Percentiles rank a stretch among this genome's conserved stretches.
Evolutionary conservation across 768 basidiomycete species (phyloP).

Genomic region (Hygrophoropsis aurantiaca): DNA sequence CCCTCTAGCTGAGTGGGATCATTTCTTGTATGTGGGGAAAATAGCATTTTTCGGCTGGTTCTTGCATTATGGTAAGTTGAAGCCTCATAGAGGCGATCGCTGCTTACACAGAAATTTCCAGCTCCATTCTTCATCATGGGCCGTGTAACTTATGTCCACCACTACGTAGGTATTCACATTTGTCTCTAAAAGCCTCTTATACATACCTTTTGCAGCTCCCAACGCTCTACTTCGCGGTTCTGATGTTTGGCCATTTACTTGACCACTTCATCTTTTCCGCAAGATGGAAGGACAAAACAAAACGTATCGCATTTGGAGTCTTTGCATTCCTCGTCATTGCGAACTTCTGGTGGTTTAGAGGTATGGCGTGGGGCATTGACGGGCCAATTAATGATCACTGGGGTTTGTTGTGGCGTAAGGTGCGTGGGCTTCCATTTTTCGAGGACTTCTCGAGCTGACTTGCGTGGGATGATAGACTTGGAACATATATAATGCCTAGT

Average conservation of each 20-base stretch:
- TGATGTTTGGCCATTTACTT: constrained; percentile 87
- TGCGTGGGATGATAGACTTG: constrained; percentile 16
- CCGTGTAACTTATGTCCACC: constrained; percentile 93
- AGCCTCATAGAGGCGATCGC: neutral
- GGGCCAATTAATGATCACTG: constrained; percentile 80
- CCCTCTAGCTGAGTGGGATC: constrained; percentile 81
- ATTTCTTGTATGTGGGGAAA: constrained; percentile 91
- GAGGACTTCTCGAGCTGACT: constrained; percentile 11
- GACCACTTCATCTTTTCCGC: constrained; percentile 93
- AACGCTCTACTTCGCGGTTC: constrained; percentile 93
- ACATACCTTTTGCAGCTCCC: constrained; percentile 80
- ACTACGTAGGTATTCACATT: constrained; percentile 66
- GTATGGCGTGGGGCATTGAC: constrained; percentile 87
- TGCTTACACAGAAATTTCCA: constrained; percentile 29
- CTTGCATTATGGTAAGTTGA: constrained; percentile 78
- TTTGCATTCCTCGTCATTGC: constrained; percentile 58
- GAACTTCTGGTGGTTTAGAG: constrained; percentile 96
- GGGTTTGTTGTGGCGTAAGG: constrained; percentile 79
- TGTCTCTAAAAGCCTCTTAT: neutral
- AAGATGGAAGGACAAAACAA: constrained; percentile 60
- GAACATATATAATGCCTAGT: constrained; percentile 29
- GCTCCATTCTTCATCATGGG: constrained; percentile 99
- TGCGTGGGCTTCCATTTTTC: constrained; percentile 23
- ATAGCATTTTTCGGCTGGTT: constrained; percentile 90
- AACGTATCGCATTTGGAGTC: constrained; percentile 69